Conservation (phyloP, 2,329 filamentous ascomycete species). For the Phoma sp. region DNA sequence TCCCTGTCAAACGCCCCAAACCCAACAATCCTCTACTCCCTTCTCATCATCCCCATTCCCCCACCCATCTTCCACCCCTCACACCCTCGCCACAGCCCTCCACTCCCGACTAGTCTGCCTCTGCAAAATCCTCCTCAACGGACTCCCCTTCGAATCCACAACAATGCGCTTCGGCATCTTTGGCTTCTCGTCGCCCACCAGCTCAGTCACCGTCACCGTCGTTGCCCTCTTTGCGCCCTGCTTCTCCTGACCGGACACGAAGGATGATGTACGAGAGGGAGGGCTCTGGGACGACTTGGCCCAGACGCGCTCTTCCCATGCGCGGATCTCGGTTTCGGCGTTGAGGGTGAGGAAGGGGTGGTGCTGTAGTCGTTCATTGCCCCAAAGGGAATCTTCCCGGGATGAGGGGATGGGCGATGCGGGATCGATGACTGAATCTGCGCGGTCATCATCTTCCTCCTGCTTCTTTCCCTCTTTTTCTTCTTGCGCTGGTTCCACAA, state of each 20-base stretch:
- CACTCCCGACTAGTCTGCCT: slow-evolving; percentile 5
- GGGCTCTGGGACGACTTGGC: neutral
- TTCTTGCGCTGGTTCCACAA: too few relatives aligned
- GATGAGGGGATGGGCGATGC: neutral
- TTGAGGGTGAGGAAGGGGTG: neutral
- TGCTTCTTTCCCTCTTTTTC: neutral
- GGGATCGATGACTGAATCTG: slow-evolving; percentile 7
- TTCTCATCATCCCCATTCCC: too few relatives aligned
- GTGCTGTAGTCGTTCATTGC: too few relatives aligned
- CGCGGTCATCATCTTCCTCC: neutral
- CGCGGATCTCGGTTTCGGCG: neutral
- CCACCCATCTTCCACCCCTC: too few relatives aligned
- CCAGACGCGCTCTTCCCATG: slow-evolving; percentile 1
- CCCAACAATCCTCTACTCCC: too few relatives aligned
- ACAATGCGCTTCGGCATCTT: neutral
- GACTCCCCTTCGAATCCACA: slow-evolving; percentile 8
- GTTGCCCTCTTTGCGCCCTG: neutral
- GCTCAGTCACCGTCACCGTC: neutral
- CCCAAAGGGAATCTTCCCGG: neutral
- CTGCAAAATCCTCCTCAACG: slow-evolving; percentile 10
- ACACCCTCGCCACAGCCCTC: neutral
- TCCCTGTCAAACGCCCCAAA: too few relatives aligned
- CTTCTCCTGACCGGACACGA: too few relatives aligned
- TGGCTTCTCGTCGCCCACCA: neutral
- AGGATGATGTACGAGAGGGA: too few relatives aligned